Evolutionary conservation across 2,329 filamentous ascomycete species (phyloP), one percentile per base, ranked within the genome.

Genomic region (Microsporum canis): DNA sequence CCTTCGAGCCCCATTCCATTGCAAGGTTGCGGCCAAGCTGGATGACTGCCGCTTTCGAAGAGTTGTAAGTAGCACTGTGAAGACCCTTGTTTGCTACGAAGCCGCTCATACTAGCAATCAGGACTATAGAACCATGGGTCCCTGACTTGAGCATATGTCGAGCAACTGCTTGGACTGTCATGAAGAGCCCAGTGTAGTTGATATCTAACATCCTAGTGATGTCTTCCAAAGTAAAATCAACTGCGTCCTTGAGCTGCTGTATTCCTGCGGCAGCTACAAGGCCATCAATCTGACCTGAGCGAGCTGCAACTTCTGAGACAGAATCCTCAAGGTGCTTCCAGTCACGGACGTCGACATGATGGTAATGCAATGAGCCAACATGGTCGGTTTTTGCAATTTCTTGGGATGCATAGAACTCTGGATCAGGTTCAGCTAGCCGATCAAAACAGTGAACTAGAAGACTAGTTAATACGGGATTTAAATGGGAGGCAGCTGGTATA

Each of bases 41-140:
- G 47, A 80, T 76, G 2, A 83, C 77, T 0, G 78, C 80, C 0
- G 80, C 76, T 69, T 83, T 83, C 61, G 78, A 81, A 0, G 78
- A 74, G 66, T 82, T 82, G 70, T 83, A 83, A 0, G 75, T 71
- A 3, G 73, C 70, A 4, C 66, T 71, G 10, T 66, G 71, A 69
- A 76, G 70, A 17, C 76, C 78, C 68, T 78, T 78, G 68, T 80
- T 80, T 8, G 78, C 77, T 55, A 79, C 74, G 7, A 76, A 66
- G 0, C 78, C 79, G 61, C 76, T 79, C 78, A 82, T 82, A 63
- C 76, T 79, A 0, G 78, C 79, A 1, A 82, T 70, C 8, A 82
- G 69, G 3, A 80, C 70, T 59, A 81, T 80, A 2, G 76, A 78
- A 12, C 77, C 79, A n/a, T 33, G 57, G 23, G 49, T 58, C 8